These are phyloP conservation scores for Paraphoma chrysanthemicola DNA, from an alignment of 2,329 filamentous ascomycete genomes.

Conservation along the genomic window DNA sequence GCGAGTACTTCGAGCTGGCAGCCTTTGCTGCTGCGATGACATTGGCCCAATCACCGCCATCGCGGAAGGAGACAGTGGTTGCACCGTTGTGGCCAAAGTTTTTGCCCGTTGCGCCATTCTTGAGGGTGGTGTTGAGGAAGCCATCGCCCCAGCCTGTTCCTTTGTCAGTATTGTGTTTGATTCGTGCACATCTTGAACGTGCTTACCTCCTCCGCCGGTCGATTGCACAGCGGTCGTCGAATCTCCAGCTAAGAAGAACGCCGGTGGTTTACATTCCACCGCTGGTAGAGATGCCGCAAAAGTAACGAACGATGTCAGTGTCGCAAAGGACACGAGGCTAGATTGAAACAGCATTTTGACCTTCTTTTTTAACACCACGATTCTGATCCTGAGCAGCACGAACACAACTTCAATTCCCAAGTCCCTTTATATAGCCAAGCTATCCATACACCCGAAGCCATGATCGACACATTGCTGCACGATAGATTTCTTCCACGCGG, in stretches of 20 bases:
- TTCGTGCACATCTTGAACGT: neutral
- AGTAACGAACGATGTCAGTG: neutral
- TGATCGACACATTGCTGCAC: neutral
- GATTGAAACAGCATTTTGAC: slow-evolving; percentile 1
- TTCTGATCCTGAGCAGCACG: neutral
- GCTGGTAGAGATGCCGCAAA: neutral
- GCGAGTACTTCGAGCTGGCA: slow-evolving; percentile 46
- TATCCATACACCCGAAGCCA: neutral
- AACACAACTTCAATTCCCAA: neutral
- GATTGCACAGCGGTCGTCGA: slow-evolving; percentile 43
- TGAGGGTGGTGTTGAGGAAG: slow-evolving; percentile 58
- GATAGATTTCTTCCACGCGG: neutral
- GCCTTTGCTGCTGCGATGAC: slow-evolving; percentile 52
- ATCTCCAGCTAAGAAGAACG: slow-evolving; percentile 47
- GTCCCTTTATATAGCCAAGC: neutral
- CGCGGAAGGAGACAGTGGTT: slow-evolving; percentile 63
- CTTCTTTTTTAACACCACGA: neutral
- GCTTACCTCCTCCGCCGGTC: slow-evolving; percentile 23
- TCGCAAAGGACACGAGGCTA: neutral
- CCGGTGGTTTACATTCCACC: slow-evolving; percentile 11
- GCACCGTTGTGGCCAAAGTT: slow-evolving; percentile 62
- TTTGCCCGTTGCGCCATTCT: slow-evolving; percentile 56
- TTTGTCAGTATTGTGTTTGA: neutral
- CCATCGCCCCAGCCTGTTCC: slow-evolving; percentile 62
- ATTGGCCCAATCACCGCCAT: slow-evolving; percentile 60